A percentile compares a stretch with the other conserved stretches of the same genome.
Conservation (phyloP, 163 green algal genomes). For the Chlorella variabilis region DNA sequence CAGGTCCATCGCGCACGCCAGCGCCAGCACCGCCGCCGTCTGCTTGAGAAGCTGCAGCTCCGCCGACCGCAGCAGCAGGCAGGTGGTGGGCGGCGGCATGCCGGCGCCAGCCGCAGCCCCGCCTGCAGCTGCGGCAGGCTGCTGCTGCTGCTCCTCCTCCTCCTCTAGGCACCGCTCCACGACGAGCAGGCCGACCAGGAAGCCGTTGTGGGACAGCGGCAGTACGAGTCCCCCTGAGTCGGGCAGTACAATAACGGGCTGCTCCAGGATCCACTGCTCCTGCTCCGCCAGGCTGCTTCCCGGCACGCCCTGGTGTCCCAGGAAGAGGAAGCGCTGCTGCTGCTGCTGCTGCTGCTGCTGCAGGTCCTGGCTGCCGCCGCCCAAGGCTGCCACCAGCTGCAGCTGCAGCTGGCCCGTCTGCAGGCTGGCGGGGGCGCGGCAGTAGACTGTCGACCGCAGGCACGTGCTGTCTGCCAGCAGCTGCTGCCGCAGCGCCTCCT, state of each 20-base stretch:
- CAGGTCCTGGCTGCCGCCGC: neutral
- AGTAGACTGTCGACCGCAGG: constrained; percentile 26
- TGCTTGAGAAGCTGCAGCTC: constrained; percentile 49
- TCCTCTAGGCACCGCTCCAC: constrained; percentile 28
- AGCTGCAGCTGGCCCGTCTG: constrained; percentile 37
- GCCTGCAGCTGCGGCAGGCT: neutral
- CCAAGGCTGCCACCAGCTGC: constrained; percentile 44
- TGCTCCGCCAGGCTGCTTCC: constrained; percentile 23
- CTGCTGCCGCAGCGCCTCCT: constrained; percentile 11
- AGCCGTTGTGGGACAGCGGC: constrained; percentile 39
- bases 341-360: constrained; percentile 1
- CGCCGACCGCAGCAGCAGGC: constrained; percentile 32
- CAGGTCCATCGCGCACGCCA: constrained; percentile 56
- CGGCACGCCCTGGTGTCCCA: constrained; percentile 4
- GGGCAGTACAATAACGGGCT: constrained; percentile 47
- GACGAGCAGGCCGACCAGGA: constrained; percentile 52
- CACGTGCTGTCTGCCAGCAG: neutral
- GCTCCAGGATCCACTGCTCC: constrained; percentile 48
- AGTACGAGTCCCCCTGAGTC: constrained; percentile 50
- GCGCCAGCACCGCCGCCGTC: constrained; percentile 37
- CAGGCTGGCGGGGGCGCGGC: constrained; percentile 37
- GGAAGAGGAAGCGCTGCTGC: constrained; percentile 31
- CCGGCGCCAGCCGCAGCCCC: neutral
- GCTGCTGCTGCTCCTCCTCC: neutral
- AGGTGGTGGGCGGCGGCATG: constrained; percentile 18